Conservation (phyloP, 805 yeast genomes). For the Saturnispora kantuleensis region DNA sequence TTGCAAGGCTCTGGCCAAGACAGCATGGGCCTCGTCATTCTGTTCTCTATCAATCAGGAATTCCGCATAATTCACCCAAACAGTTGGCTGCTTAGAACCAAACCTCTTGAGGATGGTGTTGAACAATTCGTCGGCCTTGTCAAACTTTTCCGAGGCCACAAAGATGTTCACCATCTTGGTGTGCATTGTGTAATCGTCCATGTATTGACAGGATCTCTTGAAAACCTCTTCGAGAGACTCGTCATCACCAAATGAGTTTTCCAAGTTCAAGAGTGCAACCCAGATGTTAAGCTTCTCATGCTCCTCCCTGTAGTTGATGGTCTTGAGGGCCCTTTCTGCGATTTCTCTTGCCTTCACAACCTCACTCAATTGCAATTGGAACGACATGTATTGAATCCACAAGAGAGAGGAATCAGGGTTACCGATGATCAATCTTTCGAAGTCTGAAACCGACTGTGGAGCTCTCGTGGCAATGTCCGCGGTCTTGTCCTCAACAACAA, state of each 20-base stretch:
- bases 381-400: conserved; percentile 99
- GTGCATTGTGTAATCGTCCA: conserved; percentile 82
- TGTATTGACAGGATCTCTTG: conserved; percentile 77
- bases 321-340: conserved; percentile 84
- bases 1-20: conserved; percentile 67
- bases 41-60: conserved; percentile 54
- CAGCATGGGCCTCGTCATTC: conserved; percentile 54
- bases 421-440: conserved; percentile 84
- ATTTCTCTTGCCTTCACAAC: conserved; percentile 89
- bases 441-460: conserved; percentile 87
- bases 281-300: conserved; percentile 88
- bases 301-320: conserved; percentile 85
- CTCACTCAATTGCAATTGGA: conserved; percentile 91
- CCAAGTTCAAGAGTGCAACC: conserved; percentile 92
- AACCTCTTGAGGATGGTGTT: conserved; percentile 67
- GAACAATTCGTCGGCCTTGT: conserved; percentile 61
- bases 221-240: conserved; percentile 75
- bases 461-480: conserved; percentile 74
- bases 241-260: conserved; percentile 82
- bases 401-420: conserved; percentile 87
- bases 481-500: conserved; percentile 64
- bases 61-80: conserved; percentile 79
- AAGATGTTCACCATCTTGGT: conserved; percentile 70
- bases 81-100: conserved; percentile 52
- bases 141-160: conserved; percentile 59